Percentiles rank a stretch among this genome's conserved stretches.
These are phyloP conservation scores for Wallacemonas sp. DNA, from an alignment of 208 protist genomes.

Conservation along the genomic window DNA sequence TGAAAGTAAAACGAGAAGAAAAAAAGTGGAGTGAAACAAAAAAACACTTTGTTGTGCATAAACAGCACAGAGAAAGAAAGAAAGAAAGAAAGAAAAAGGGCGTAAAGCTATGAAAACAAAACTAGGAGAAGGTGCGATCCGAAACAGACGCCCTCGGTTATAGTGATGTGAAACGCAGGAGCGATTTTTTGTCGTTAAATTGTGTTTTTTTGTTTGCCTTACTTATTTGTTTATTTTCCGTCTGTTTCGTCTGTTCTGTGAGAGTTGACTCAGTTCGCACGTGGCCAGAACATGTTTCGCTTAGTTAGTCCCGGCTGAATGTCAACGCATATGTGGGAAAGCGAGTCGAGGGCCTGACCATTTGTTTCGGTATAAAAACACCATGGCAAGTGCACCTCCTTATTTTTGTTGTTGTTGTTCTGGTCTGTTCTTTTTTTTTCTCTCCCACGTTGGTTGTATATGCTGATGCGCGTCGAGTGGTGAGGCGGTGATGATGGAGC, in stretches of 20 bases:
- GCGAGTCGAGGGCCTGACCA: no score
- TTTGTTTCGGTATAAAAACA: no score
- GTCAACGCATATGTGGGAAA: no score
- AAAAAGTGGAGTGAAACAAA: constrained; percentile 22
- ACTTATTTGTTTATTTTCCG: background rate
- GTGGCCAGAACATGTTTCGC: constrained; percentile 12
- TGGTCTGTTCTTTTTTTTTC: no score
- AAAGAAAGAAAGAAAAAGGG: background rate
- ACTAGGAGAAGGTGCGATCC: constrained; percentile 12
- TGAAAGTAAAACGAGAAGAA: constrained; percentile 1
- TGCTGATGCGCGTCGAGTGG: no score
- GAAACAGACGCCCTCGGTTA: constrained; percentile 10
- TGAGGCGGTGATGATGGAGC: background rate
- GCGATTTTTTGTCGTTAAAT: no score
- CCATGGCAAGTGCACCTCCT: no score
- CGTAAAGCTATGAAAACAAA: constrained; percentile 21
- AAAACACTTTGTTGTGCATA: constrained; percentile 13
- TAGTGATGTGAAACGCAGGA: no score
- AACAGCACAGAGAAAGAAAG: no score
- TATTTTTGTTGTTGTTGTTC: no score
- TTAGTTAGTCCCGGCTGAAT: background rate
- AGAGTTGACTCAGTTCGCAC: constrained; percentile 7
- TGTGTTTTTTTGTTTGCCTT: constrained; percentile 5
- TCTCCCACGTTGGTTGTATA: constrained; percentile 6
- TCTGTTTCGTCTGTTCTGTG: constrained; percentile 11